Evolutionary conservation across 2,329 filamentous ascomycete genomes (phyloP), one percentile per base, ranked within the genome.

Genomic region (Arthrobotrys iridis): DNA sequence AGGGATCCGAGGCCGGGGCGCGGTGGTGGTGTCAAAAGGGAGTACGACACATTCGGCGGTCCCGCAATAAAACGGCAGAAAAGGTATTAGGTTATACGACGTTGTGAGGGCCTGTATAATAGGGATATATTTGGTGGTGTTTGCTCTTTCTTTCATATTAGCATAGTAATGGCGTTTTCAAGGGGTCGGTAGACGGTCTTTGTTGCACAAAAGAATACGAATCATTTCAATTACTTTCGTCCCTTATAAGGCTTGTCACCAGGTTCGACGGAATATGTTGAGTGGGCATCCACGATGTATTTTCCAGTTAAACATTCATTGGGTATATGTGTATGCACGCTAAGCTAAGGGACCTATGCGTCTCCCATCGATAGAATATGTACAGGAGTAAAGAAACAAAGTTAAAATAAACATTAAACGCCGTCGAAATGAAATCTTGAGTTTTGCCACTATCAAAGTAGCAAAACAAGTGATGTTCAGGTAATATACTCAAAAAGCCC

Each of bases 291-390:
- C n/a, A 52, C 20, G 28, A 40, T 28, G 22, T 26, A 37, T 64
- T 33, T 13, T 20, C 15, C 18, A 26, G 22, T 18, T 26, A 55
- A 60, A 55, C 65, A 24, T 43, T 59, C 55, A 26, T 55, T 52
- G 55, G 52, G 43, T 60, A 70, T 70, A 70, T 65, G 59, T 55
- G 35, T 65, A 63, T 66, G 63, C 50, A 65, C 45, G 48, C 62
- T 65, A 46, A 57, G 22, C n/a, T n/a, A n/a, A 35, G 35, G 45
- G 57, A 55, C 41, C 22, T 18, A 52, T 10, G 30, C n/a, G n/a
- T n/a, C n/a, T 52, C 45, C 45, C 48, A 55, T 11, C 18, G n/a
- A 55, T 28, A 37, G 62, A 35, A 35, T 71, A 71, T 63, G 58
- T 63, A 71, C 65, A 71, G 28, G 30, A 62, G 30, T 45, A 57